Evolutionary conservation across 306 rosid genomes (phyloP).

Genomic region (Vigna unguiculata): DNA sequence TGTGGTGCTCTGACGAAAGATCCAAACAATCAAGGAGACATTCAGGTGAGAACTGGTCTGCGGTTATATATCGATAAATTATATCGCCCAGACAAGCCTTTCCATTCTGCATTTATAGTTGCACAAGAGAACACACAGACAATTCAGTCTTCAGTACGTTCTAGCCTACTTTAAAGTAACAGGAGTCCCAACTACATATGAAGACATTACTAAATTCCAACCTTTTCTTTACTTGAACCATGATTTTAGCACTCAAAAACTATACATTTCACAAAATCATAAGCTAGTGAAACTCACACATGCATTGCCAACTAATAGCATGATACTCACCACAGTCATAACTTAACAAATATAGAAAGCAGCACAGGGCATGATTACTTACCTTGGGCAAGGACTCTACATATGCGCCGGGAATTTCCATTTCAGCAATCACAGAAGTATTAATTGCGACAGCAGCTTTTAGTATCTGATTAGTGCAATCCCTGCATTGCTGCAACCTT

Average conservation of each 20-base stretch:
- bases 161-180: background rate
- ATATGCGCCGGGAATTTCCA: conserved; percentile 83
- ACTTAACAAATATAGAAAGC: background rate
- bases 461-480: conserved; percentile 83
- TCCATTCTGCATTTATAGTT: conserved; percentile 68
- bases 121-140: conserved; percentile 10
- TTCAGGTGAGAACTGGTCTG: conserved; percentile 75
- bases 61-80: conserved; percentile 79
- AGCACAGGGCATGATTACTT: conserved; percentile 21
- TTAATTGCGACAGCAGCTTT: conserved; percentile 96
- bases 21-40: conserved; percentile 85
- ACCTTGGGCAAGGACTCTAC: conserved; percentile 86
- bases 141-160: conserved; percentile 11
- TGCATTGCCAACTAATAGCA: conserved; percentile 5
- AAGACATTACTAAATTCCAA: background rate
- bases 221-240: background rate
- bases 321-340: background rate
- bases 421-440: conserved; percentile 84
- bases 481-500: conserved; percentile 92
- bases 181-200: conserved; percentile 1
- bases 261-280: background rate
- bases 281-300: conserved; percentile 22
- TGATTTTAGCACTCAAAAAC: background rate
- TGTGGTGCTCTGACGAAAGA: conserved; percentile 91
- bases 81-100: conserved; percentile 89